A percentile compares a stretch with the other conserved stretches of the same genome.
Evolutionary conservation across 2,329 filamentous ascomycete genomes (phyloP).

Genomic region (Aurifilum marmelostoma): DNA sequence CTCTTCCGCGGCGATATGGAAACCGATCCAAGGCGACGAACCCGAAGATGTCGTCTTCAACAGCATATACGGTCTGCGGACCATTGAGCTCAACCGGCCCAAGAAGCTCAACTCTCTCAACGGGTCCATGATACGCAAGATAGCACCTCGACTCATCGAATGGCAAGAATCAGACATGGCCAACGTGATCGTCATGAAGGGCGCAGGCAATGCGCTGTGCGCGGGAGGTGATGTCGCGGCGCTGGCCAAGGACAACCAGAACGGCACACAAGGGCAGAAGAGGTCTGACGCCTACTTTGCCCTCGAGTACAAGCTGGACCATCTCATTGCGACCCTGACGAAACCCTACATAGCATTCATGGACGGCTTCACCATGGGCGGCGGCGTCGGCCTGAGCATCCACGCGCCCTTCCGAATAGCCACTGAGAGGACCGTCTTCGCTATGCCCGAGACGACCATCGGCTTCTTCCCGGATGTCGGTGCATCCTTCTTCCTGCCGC

Average conservation of each 20-base stretch:
- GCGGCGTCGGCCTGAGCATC: conserved; percentile 89
- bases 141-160: conserved; percentile 83
- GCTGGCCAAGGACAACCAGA: conserved; percentile 73
- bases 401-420: conserved; percentile 97
- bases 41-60: conserved; percentile 92
- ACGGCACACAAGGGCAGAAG: conserved; percentile 70
- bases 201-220: conserved; percentile 86
- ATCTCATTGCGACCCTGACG: conserved; percentile 88
- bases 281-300: conserved; percentile 84
- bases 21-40: conserved; percentile 69
- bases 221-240: conserved; percentile 88
- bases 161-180: conserved; percentile 96
- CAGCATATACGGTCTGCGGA: conserved; percentile 85
- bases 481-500: conserved; percentile 91
- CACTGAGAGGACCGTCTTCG: conserved; percentile 92
- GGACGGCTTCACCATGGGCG: conserved; percentile 98
- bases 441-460: conserved; percentile 98
- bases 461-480: conserved; percentile 99
- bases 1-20: conserved; percentile 34
- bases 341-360: conserved; percentile 96
- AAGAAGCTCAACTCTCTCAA: conserved; percentile 91
- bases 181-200: conserved; percentile 90
- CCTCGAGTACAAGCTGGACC: conserved; percentile 94
- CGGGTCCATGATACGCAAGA: conserved; percentile 93
- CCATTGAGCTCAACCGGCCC: conserved; percentile 91